Percentiles rank a stretch among this genome's conserved stretches.
Evolutionary conservation across 352 stramenopile species (phyloP).

Genomic region (Aphanomyces astaci): DNA sequence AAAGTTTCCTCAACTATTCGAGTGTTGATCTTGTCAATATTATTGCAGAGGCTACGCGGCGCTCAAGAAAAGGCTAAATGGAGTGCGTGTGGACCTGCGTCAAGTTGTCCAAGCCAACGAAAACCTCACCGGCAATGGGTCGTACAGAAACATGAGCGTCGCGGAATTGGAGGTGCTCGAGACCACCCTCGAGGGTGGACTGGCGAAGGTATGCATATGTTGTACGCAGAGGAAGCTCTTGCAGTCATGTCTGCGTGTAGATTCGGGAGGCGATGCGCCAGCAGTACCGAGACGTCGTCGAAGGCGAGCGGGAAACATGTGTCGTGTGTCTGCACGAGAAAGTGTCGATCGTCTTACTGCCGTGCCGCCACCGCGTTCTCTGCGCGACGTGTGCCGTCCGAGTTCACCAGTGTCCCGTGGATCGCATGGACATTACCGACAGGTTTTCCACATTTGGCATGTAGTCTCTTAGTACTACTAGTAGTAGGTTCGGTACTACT

Average conservation of each 20-base stretch:
- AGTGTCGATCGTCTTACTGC: constrained; percentile 41
- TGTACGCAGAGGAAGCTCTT: constrained; percentile 28
- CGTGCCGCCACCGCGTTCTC: constrained; percentile 55
- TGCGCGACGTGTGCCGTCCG: constrained; percentile 46
- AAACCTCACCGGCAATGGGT: constrained; percentile 19
- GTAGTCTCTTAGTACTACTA: constrained; percentile 40
- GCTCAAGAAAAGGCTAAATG: constrained; percentile 30
- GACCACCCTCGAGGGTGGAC: constrained; percentile 25
- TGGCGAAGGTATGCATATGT: constrained; percentile 29
- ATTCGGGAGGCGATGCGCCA: constrained; percentile 9
- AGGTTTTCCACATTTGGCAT: constrained; percentile 62
- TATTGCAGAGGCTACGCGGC: constrained; percentile 6
- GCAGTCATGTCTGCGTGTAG: constrained; percentile 27
- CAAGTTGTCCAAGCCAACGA: constrained; percentile 25
- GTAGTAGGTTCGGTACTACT: constrained; percentile 6
- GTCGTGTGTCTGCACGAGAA: constrained; percentile 48
- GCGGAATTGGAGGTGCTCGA: constrained; percentile 43
- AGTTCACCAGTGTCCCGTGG: constrained; percentile 47
- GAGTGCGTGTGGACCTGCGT: constrained; percentile 28
- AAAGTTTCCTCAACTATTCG: not conserved
- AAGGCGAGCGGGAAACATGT: constrained; percentile 28
- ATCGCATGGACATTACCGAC: constrained; percentile 47
- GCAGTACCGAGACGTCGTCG: constrained; percentile 13
- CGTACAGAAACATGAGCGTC: constrained; percentile 29
- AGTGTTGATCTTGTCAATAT: not conserved